Percentiles rank a stretch among this genome's conserved stretches.
These are phyloP conservation scores for Solanum hybrid DNA, from an alignment of 305 asterid species.

Conservation along the genomic window DNA sequence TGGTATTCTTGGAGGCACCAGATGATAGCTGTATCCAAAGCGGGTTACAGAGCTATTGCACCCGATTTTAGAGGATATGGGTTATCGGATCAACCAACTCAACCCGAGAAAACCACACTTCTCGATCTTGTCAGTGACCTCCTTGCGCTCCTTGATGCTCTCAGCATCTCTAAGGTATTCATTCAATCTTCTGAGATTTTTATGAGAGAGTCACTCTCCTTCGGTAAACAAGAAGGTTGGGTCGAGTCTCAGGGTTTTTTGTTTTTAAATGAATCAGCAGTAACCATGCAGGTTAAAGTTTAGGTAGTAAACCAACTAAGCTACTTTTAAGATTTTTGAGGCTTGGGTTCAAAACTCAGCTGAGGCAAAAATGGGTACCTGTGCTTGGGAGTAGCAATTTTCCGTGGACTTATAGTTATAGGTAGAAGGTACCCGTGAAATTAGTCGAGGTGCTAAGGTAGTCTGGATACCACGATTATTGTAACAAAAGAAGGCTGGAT, in stretches of 20 bases:
- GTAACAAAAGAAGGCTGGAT: not conserved
- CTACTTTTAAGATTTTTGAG: too few relatives aligned
- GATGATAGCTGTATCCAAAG: slow-evolving; percentile 23
- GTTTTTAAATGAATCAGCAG: too few relatives aligned
- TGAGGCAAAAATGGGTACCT: not conserved
- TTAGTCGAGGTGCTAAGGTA: not conserved
- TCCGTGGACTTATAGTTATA: too few relatives aligned
- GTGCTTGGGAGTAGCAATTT: too few relatives aligned
- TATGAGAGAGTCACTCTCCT: too few relatives aligned
- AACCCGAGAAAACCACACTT: slow-evolving; percentile 26
- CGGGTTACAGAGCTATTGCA: slow-evolving; percentile 6
- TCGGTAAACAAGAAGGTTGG: too few relatives aligned
- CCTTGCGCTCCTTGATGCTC: slow-evolving; percentile 26
- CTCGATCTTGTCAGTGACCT: slow-evolving; percentile 32
- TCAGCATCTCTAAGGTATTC: slow-evolving; percentile 24
- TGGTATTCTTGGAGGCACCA: slow-evolving; percentile 60
- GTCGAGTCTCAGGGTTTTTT: too few relatives aligned
- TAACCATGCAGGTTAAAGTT: too few relatives aligned
- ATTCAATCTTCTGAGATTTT: not conserved
- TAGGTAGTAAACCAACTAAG: too few relatives aligned
- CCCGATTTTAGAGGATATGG: slow-evolving; percentile 45
- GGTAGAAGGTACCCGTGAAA: too few relatives aligned
- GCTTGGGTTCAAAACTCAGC: not conserved
- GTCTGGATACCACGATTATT: too few relatives aligned
- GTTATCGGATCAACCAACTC: slow-evolving; percentile 29